Evolutionary conservation across 2,329 filamentous ascomycete genomes (phyloP), one percentile per base, ranked within the genome.

Genomic region (Diaporthe sp.): DNA sequence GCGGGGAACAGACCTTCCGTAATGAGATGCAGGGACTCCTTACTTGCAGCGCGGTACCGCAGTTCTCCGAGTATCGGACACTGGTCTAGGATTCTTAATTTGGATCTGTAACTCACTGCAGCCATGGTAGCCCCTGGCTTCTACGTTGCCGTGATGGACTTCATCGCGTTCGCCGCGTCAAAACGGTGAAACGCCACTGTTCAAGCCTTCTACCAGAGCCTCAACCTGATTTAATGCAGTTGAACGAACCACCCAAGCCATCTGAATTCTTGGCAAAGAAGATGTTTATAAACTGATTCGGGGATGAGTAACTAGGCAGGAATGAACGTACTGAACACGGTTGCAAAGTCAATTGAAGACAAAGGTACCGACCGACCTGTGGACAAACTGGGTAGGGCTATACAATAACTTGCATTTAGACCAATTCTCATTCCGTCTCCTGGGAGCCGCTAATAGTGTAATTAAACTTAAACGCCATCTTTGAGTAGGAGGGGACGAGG

Each of bases 21-120:
- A 17, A 78, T 69, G 6, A 78, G 70, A 9, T 73, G 75, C 68
- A 75, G 63, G 2, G 75, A 74, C 35, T 77, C 77, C 10, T 71
- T 65, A 58, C 74, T 78, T 2, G 71, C 44, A 10, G 50, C 75
- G 4, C 39, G 56, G 71, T 75, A 75, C 76, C 76, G 77, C n/a
- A 78, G 66, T 19, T 55, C 32, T 27, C 76, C 71, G 2, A 75
- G 58, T 0, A 50, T 50, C 2, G 73, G 72, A 6, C 51, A n/a
- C n/a, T n/a, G 37, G 2, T 55, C 76, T 2, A 76, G 77, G 47
- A 78, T 78, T 17, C 66, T 65, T 35, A 78, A 74, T 5, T 70
- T 76, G 63, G 78, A 78, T 8, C 77, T 73, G 42, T 77, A 78
- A 0, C 75, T 78, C 17, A 58, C 75, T 13, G 73, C 77, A 2